Base-by-base conservation (phyloP, 345 rosid species). In the Viola odorata region DNA sequence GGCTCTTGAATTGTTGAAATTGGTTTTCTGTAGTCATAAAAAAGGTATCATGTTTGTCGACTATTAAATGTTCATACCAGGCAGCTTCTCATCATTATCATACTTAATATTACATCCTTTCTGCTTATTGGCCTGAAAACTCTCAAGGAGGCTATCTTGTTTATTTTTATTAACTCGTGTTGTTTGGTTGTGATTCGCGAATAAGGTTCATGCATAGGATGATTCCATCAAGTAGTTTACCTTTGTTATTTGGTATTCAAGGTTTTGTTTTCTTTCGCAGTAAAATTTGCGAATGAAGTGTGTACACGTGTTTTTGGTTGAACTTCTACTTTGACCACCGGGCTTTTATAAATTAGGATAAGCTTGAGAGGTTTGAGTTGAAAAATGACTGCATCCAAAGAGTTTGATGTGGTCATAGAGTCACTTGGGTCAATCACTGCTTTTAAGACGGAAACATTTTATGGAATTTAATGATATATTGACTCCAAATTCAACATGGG, bases 401-500 rank as follows among this genome's bases (percentile, higher is more conserved):
- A 47, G 50, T 47, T 44, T 47, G 77, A 66, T 60, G 45, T 14
- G 69, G 70, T 76, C 64, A 57, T 57, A 71, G 63, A 53, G 14
- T 17, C 5, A 66, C 53, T 45, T 36, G 47, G 68, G 32, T 49
- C 65, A 67, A 45, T 10, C 56, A 58, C 38, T 59, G 59, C 48
- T 36, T 6, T 50, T 41, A 45, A n/a, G 53, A 53, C 68, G 59
- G 65, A 73, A 45, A 45, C 37, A 53, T 61, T 42, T 23, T 61
- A 47, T 54, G 12, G 55, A 48, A 64, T 17, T 62, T 52, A 36
- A 55, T 16, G 45, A 12, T 45, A 48, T 60, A 58, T 58, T 69
- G 68, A 75, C 78, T 73, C 70, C 37, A 60, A 39, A 38, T 63
- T 74, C 48, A 72, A 58, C 71, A 56, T 45, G 78, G 67, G 69